These are phyloP conservation scores for Komagataella populi DNA, from an alignment of 805 yeast genomes.

Conservation along the genomic window DNA sequence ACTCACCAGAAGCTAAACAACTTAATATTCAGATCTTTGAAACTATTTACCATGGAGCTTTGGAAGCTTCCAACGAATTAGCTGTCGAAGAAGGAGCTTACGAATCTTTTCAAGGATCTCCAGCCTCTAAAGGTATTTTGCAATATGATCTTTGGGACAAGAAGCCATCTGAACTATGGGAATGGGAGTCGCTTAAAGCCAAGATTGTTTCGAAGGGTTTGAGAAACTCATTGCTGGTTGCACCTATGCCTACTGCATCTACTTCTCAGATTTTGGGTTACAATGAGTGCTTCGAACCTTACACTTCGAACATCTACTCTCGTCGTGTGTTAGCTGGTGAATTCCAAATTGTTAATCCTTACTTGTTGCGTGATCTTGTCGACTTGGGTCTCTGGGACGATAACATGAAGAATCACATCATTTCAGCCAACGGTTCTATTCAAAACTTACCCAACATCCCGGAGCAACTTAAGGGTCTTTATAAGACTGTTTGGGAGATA, in stretches of 20 bases:
- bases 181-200: conserved; percentile 43
- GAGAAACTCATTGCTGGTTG: conserved; percentile 46
- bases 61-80: conserved; percentile 42
- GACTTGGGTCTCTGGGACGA: conserved; percentile 48
- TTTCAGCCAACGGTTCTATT: conserved; percentile 43
- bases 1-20: conserved; percentile 40
- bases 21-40: conserved; percentile 47
- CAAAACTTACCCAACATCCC: conserved; percentile 43
- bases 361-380: conserved; percentile 41
- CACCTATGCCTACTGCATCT: conserved; percentile 60
- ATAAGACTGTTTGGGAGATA: conserved; percentile 52
- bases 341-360: conserved; percentile 50
- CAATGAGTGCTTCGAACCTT: conserved; percentile 52
- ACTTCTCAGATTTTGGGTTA: conserved; percentile 50
- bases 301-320: conserved; percentile 47
- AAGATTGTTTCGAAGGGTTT: conserved; percentile 34
- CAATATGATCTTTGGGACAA: conserved; percentile 47
- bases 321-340: conserved; percentile 54
- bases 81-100: conserved; percentile 38
- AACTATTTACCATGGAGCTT: conserved; percentile 46
- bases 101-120: conserved; percentile 39
- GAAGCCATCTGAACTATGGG: conserved; percentile 44
- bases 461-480: conserved; percentile 36
- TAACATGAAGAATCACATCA: conserved; percentile 40
- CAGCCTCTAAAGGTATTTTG: conserved; percentile 42